phyloP scores from a whole-genome alignment of 768 basidiomycete species.

The Phylloporus sp. region DNA sequence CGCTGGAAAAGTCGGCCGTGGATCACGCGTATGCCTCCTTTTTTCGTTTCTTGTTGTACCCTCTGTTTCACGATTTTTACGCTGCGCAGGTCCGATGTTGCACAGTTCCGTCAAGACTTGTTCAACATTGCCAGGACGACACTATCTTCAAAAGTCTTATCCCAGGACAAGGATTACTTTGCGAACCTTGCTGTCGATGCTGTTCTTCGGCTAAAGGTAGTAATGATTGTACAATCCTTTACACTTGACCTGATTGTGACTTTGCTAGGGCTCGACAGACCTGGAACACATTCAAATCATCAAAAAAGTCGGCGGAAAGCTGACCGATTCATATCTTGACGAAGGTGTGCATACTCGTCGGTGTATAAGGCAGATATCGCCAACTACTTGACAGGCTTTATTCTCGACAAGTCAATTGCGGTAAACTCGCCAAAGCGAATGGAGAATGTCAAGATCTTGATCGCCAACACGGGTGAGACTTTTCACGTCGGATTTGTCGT shows the following conservation, averaged over 20 bases:
- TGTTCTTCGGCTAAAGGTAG: conserved; percentile 82
- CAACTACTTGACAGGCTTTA: conserved; percentile 62
- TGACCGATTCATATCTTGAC: conserved; percentile 96
- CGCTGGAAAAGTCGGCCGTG: conserved; percentile 74
- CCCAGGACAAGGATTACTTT: conserved; percentile 97
- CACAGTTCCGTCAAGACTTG: conserved; percentile 79
- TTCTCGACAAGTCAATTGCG: conserved; percentile 92
- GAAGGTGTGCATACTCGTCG: conserved; percentile 54
- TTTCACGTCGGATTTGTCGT: not conserved
- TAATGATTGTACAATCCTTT: not conserved
- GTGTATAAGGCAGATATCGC: not conserved
- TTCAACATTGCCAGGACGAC: conserved; percentile 98
- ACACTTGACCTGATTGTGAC: not conserved
- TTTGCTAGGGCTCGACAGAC: conserved; percentile 80
- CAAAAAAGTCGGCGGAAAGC: conserved; percentile 98
- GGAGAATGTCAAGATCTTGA: conserved; percentile 92
- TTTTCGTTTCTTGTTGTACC: not conserved
- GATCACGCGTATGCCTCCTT: conserved; percentile 76
- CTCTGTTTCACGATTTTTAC: not conserved
- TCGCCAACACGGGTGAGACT: conserved; percentile 94
- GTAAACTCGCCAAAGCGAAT: conserved; percentile 93
- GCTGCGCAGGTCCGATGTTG: conserved; percentile 55
- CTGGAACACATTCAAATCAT: conserved; percentile 98
- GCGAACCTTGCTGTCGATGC: conserved; percentile 97
- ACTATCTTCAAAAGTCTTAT: conserved; percentile 90